Evolutionary conservation across 106 monocot genomes (phyloP).

Genomic region (Posidonia australis): DNA sequence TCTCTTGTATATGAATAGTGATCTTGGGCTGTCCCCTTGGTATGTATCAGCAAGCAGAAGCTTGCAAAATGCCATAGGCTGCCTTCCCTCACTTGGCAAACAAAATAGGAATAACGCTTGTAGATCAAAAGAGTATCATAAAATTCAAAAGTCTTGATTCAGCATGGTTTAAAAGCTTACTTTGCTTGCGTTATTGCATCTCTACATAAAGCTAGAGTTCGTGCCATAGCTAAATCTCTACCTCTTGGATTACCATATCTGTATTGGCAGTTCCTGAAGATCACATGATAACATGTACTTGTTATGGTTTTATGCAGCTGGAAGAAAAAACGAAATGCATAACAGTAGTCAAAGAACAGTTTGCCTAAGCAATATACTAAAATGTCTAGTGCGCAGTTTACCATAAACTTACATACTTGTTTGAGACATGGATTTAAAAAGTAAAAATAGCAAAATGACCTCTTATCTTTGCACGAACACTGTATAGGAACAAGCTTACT

Average conservation of each 20-base stretch:
- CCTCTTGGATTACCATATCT: slow-evolving; percentile 24
- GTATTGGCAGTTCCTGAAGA: slow-evolving; percentile 13
- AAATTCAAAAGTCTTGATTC: not conserved
- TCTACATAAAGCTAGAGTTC: slow-evolving; percentile 14
- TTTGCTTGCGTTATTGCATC: slow-evolving; percentile 25
- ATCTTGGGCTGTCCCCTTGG: slow-evolving; percentile 25
- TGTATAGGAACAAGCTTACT: too few species aligned
- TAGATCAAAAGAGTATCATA: not conserved
- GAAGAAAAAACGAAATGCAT: too few species aligned
- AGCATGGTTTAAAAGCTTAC: slow-evolving; percentile 3
- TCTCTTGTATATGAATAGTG: slow-evolving; percentile 18
- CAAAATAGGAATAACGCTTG: not conserved
- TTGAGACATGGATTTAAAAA: too few species aligned
- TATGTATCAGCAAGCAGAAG: slow-evolving; percentile 19
- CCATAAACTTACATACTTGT: too few species aligned
- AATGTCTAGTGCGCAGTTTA: too few species aligned
- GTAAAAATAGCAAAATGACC: too few species aligned
- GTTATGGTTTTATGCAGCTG: not conserved
- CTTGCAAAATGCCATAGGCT: slow-evolving; percentile 9
- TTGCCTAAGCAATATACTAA: too few species aligned
- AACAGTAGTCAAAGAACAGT: too few species aligned
- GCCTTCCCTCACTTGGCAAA: slow-evolving; percentile 6
- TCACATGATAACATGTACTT: not conserved
- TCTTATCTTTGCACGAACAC: too few species aligned
- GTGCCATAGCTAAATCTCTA: slow-evolving; percentile 22